These are phyloP conservation scores for Lachnellula occidentalis DNA, from an alignment of 2,329 filamentous ascomycete species.

Conservation along the genomic window DNA sequence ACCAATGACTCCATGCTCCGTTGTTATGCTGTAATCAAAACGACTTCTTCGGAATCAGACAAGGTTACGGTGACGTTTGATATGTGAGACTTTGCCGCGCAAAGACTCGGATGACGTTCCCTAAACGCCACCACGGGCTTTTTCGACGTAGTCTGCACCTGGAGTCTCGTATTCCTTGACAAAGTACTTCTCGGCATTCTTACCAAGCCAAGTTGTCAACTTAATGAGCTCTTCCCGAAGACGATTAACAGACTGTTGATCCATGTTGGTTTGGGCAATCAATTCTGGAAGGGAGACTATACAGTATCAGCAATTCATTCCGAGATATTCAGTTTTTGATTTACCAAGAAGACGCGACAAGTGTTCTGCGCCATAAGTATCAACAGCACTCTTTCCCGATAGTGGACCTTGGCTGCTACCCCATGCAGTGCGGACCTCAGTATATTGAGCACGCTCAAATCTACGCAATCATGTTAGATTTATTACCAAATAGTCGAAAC, in stretches of 20 bases:
- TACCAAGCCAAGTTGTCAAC: slow-evolving; percentile 79
- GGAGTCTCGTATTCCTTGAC: slow-evolving; percentile 69
- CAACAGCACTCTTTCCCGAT: slow-evolving; percentile 65
- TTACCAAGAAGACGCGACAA: slow-evolving; percentile 82
- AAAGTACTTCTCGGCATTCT: slow-evolving; percentile 68
- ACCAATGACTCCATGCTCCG: background rate
- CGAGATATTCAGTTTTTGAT: slow-evolving; percentile 26
- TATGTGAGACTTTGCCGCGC: no score
- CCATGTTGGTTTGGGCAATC: slow-evolving; percentile 97
- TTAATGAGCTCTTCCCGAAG: slow-evolving; percentile 84
- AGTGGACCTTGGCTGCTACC: slow-evolving; percentile 56
- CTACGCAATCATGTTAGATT: slow-evolving; percentile 38
- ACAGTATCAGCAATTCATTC: slow-evolving; percentile 7
- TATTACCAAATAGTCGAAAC: slow-evolving; percentile 12
- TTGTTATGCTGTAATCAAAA: background rate
- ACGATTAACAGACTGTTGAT: slow-evolving; percentile 80
- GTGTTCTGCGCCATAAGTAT: slow-evolving; percentile 92
- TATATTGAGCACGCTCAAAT: slow-evolving; percentile 86
- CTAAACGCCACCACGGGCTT: slow-evolving; percentile 38
- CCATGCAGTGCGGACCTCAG: slow-evolving; percentile 68
- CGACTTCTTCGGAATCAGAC: background rate
- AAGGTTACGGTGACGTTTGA: no score
- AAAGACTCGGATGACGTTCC: background rate
- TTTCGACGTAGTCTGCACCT: slow-evolving; percentile 65
- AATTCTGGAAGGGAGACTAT: slow-evolving; percentile 86